These are phyloP conservation scores for Canavalia gladiata DNA, from an alignment of 306 rosid species.

Conservation along the genomic window DNA sequence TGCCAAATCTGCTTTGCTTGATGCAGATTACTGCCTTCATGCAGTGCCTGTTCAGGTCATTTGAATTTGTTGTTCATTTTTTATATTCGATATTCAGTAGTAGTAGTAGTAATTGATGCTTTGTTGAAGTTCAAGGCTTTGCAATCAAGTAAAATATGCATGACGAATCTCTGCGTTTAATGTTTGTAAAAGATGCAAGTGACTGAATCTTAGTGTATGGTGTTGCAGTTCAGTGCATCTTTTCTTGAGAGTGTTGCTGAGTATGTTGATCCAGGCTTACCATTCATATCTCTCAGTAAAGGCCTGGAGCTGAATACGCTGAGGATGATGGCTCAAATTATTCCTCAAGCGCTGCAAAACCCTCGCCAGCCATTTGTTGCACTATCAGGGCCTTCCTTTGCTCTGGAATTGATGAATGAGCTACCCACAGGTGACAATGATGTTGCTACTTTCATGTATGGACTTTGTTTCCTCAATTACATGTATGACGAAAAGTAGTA, in stretches of 20 bases:
- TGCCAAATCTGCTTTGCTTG: constrained; percentile 78
- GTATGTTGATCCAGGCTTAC: constrained; percentile 85
- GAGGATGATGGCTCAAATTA: constrained; percentile 95
- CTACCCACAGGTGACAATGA: constrained; percentile 84
- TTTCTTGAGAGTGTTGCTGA: constrained; percentile 86
- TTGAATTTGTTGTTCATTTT: not conserved
- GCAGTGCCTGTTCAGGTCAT: constrained; percentile 97
- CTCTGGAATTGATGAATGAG: constrained; percentile 83
- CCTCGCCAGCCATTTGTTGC: constrained; percentile 96
- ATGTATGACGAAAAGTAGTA: constrained; percentile 27
- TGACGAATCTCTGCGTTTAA: not conserved
- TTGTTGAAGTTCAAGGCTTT: not conserved
- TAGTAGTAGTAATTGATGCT: not conserved
- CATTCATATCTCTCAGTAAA: constrained; percentile 93
- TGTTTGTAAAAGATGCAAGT: constrained; percentile 6
- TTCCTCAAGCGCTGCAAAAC: constrained; percentile 81
- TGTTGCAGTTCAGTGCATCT: constrained; percentile 81
- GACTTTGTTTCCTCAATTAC: constrained; percentile 3
- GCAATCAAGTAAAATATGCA: constrained; percentile 9
- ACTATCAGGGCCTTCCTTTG: constrained; percentile 95
- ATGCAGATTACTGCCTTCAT: constrained; percentile 87
- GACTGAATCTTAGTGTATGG: constrained; percentile 45
- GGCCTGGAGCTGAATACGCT: constrained; percentile 89
- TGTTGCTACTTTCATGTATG: not conserved
- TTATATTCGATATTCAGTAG: not conserved